These are phyloP conservation scores for Coemansia sp. DNA, from an alignment of 192 early-diverging fungal species.

Conservation along the genomic window DNA sequence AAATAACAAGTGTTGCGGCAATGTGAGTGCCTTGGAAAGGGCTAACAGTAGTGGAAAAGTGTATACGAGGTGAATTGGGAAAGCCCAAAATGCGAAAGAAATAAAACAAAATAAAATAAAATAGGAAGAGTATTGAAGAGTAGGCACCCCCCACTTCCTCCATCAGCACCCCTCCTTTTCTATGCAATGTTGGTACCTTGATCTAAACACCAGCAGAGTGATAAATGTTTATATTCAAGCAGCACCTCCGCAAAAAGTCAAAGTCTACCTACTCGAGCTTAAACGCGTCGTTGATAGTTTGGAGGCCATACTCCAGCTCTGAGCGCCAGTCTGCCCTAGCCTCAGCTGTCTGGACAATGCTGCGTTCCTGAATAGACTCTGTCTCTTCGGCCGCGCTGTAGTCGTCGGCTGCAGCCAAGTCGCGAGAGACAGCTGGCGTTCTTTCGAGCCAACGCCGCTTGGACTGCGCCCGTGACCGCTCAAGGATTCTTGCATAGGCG, in stretches of 20 bases:
- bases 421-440: constrained; percentile 35
- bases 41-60: neutral
- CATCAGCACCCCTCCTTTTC: neutral
- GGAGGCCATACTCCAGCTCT: constrained; percentile 36
- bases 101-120: constrained; percentile 1
- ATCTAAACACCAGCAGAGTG: too few species aligned
- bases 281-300: constrained; percentile 27
- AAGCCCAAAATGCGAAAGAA: neutral
- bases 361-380: constrained; percentile 3
- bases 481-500: constrained; percentile 45
- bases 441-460: constrained; percentile 52
- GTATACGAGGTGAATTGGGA: neutral
- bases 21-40: neutral
- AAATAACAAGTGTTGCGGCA: neutral
- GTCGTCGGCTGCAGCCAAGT: constrained; percentile 16
- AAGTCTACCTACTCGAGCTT: constrained; percentile 21
- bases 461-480: constrained; percentile 42
- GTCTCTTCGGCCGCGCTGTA: constrained; percentile 3
- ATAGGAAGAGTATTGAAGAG: neutral
- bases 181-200: neutral
- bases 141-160: neutral
- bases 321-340: constrained; percentile 25
- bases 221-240: neutral
- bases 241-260: neutral
- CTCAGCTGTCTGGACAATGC: neutral